A percentile compares a stretch with the other conserved stretches of the same genome.
Conservation (phyloP, 257 asterid genomes). For the Prunella vulgaris region DNA sequence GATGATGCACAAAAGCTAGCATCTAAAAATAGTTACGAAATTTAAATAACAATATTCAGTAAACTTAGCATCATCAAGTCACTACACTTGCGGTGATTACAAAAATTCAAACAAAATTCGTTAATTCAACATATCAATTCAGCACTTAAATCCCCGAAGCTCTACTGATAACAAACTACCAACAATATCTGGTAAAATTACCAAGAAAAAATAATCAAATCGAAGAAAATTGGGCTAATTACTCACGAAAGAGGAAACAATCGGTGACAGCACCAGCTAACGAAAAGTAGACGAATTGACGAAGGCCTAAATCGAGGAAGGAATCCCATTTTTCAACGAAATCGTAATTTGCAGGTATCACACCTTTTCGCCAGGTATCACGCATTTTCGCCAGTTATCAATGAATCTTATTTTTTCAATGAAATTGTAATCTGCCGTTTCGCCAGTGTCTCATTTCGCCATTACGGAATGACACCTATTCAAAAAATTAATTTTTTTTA, state of each 20-base stretch:
- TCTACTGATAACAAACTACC: not conserved
- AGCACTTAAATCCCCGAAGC: not conserved
- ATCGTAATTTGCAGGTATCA: constrained; percentile 38
- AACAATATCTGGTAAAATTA: not conserved
- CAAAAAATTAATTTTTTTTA: no score
- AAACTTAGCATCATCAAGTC: constrained; percentile 5
- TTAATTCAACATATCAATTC: not conserved
- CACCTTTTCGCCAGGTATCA: constrained; percentile 38
- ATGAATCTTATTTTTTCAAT: no score
- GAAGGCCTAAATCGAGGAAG: constrained; percentile 59
- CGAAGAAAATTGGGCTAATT: not conserved
- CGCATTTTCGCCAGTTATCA: constrained; percentile 33
- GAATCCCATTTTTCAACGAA: constrained; percentile 71
- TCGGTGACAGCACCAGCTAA: constrained; percentile 58
- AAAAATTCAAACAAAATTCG: not conserved
- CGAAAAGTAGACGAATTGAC: constrained; percentile 61
- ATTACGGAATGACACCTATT: no score
- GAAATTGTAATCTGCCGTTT: no score
- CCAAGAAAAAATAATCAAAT: not conserved
- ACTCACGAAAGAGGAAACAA: constrained; percentile 63
- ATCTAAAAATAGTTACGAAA: not conserved
- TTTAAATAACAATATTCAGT: not conserved
- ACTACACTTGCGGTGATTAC: not conserved
- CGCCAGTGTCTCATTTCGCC: no score
- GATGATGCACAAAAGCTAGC: not conserved